Evolutionary conservation across 345 rosid genomes (phyloP), one percentile per base, ranked within the genome.

Genomic region (Firmiana major): DNA sequence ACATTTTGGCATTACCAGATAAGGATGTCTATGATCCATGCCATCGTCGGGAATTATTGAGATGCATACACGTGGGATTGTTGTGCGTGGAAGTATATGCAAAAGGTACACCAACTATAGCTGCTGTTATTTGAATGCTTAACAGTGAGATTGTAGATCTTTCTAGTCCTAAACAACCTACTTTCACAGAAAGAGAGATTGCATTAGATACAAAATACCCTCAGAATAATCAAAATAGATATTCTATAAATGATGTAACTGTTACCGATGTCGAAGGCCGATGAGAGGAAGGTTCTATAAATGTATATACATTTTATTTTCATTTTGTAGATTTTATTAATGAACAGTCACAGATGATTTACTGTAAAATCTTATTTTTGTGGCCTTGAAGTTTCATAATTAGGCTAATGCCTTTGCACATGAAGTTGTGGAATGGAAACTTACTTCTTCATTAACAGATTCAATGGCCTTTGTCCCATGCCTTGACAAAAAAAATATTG

Each of bases 121-220:
- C 75, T 31, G 55, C 70, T 9, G 79, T 75, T 21, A 31, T 69
- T 21, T 78, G 77, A 4, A 81, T 81, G 81, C 63, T 78, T 24
- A 75, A 51, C 38, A 74, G 70, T 24, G 77, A 82, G 58, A 78
- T 72, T 19, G 59, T 24, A 1, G 78, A 57, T 69, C 78, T 76
- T 59, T 79, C 79, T 1, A 1, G 21, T 7, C 80, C 82, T 21
- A 69, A 73, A 26, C 71, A 72, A 31, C 81, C 76, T 19, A 77
- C 74, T 3, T 82, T 77, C 54, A 49, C 81, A 21, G 40, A 24
- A 26, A 64, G 73, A 57, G 34, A 36, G 28, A 6, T 24, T 59
- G 42, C 26, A 13, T 4, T 6, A 8, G 22, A 65, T 40, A 38
- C 60, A 31, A 70, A 70, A 31, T 31, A 45, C 45, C 45, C 45